Evolutionary conservation across 1,284 basidiomycete species (phyloP), one percentile per base, ranked within the genome.

Genomic region (Ustilago cynodontis): DNA sequence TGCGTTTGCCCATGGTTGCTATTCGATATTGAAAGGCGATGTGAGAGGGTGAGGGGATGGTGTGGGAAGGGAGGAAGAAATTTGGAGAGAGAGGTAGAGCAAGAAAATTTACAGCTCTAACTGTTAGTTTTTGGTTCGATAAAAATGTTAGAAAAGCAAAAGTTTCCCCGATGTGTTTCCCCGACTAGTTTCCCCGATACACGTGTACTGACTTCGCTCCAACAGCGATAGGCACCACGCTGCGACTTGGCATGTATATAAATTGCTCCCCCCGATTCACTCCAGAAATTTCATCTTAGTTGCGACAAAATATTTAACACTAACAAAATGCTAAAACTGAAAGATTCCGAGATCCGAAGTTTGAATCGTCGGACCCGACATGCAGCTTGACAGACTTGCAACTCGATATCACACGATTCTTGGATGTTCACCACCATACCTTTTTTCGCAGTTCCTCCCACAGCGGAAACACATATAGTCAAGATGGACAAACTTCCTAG

Each of bases 401-500:
- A 37, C 18, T 41, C 24, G n/a, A 3, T 39, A 11, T 39, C 6
- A 43, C 26, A 16, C 26, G 51, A 41, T 31, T 31, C 11, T 20
- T 43, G n/a, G 41, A 43, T 43, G 20, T n/a, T 20, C 22, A 43
- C 24, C 53, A 24, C 14, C 39, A 28, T 26, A n/a, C 24, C n/a
- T n/a, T 29, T 24, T 16, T 10, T 28, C 24, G 24, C 18, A 43
- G 16, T 3, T 9, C 6, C 18, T 8, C 7, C 41, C 5, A 6
- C 20, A 43, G 41, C 41, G 41, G n/a, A n/a, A 43, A n/a, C 20
- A 43, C 16, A 43, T 16, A 43, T 10, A 37, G 35, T 37, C 58
- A 79, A 61, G 33, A 79, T 77, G 75, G 60, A 74, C 65, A 71
- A 64, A 61, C 76, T 78, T 57, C 78, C 78, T 20, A 70, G 60